Base-by-base conservation (phyloP, 345 rosid species). In the Lenwebbia sp. region DNA sequence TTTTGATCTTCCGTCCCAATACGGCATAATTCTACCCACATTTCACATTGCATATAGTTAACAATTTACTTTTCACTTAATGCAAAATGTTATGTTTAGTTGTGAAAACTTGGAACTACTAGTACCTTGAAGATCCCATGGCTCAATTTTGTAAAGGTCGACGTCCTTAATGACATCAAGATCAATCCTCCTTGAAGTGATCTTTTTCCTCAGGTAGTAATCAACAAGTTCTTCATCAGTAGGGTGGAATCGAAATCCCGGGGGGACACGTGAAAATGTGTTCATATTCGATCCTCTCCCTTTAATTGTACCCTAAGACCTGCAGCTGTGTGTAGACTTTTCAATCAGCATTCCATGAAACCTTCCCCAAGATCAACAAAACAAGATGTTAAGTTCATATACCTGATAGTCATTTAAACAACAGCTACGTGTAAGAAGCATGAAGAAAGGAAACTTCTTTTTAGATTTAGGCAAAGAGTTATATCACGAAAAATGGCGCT, bases 61-160 rank as follows among this genome's bases (percentile, higher is more conserved):
- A 74, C 54, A 40, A 41, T 76, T n/a, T n/a, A 83, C 47, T 9
- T 58, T 57, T 57, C 56, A 8, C 62, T 57, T 23, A 13, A n/a
- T 21, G 5, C 53, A 55, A 17, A n/a, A 44, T 84, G 51, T 17
- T 11, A 26, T 37, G n/a, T n/a, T 56, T 55, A 84, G 21, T 57
- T 12, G 50, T 41, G 28, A n/a, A 33, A 83, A 17, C 41, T 28
- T 26, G 52, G 54, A 82, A 82, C 33, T 51, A 26, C 33, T 25
- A 25, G 49, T 89, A 94, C 97, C 96, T 93, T 93, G 94, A 86
- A 94, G 93, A 90, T 94, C 96, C 97, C 97, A 94, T 49, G 97
- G 97, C 87, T 94, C 97, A 82, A 94, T 94, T 88, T 93, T 94
- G 86, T 94, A 94, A 86, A 94, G 97, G 87, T 94, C 97, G 22